A percentile compares a stretch with the other conserved stretches of the same genome.
Evolutionary conservation across 2,329 filamentous ascomycete species (phyloP).

Genomic region (Sarocladiaceae sp.): DNA sequence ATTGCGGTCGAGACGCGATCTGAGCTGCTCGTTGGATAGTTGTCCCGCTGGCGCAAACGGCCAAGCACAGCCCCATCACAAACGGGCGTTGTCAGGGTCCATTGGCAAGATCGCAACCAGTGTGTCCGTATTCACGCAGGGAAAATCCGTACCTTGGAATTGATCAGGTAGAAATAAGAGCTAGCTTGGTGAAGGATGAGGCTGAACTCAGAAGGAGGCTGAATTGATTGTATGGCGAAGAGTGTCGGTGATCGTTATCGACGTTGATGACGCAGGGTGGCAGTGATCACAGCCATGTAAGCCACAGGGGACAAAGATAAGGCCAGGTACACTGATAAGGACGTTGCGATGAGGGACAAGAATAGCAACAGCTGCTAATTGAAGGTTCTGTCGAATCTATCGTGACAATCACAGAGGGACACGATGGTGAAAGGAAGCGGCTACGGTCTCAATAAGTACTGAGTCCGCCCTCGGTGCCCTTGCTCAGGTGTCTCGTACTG

Average conservation of each 20-base stretch:
- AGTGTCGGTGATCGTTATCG: not conserved
- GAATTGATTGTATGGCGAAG: not conserved
- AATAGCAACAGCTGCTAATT: not conserved
- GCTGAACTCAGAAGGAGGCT: not conserved
- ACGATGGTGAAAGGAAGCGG: not conserved
- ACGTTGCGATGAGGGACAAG: not conserved
- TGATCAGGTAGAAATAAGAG: not conserved
- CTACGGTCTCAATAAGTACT: constrained; percentile 1
- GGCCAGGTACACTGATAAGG: constrained; percentile 2
- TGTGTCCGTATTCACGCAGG: too few species aligned
- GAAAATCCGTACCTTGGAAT: constrained; percentile 4
- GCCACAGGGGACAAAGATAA: not conserved
- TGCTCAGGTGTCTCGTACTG: constrained; percentile 1
- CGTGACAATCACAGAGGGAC: constrained; percentile 5
- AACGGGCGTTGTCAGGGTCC: not conserved
- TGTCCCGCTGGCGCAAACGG: constrained; percentile 1
- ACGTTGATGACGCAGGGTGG: not conserved
- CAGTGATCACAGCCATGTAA: constrained; percentile 6
- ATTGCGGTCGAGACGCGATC: too few species aligned
- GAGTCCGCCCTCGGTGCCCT: too few species aligned
- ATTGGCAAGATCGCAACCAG: too few species aligned
- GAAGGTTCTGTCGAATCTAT: too few species aligned
- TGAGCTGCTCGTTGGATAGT: too few species aligned
- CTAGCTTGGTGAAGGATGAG: not conserved
- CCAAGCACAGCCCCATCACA: constrained; percentile 2